Evolutionary conservation across 2,329 filamentous ascomycete genomes (phyloP).

Genomic region (Thielaviopsis populi): DNA sequence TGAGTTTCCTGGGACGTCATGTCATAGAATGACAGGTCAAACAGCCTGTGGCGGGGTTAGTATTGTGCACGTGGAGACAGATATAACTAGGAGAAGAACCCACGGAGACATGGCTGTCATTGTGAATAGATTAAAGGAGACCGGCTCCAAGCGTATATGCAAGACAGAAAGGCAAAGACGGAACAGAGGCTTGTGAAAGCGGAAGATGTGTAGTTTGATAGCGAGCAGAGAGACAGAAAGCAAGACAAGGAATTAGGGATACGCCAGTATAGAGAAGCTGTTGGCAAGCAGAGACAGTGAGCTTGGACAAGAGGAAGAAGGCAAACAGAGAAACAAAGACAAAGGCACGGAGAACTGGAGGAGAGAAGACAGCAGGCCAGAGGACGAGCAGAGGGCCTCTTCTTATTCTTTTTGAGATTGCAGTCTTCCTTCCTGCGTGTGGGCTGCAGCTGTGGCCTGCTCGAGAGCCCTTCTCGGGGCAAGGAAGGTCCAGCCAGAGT

Average conservation of each 20-base stretch:
- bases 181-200: not conserved
- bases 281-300: not conserved
- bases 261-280: not conserved
- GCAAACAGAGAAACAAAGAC: not conserved
- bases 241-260: not conserved
- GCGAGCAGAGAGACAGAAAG: not conserved
- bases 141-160: conserved; percentile 4
- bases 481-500: not conserved
- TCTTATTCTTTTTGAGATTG: conserved; percentile 1
- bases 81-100: conserved; percentile 18
- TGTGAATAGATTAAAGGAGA: conserved; percentile 2
- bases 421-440: not conserved
- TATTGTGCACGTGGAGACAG: not conserved
- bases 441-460: not conserved
- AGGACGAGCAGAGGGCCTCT: not conserved
- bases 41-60: conserved; percentile 25
- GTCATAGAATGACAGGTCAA: conserved; percentile 45
- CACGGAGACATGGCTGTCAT: conserved; percentile 25
- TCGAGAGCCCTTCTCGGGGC: not conserved
- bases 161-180: not conserved
- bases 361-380: not conserved
- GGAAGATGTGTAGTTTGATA: not conserved
- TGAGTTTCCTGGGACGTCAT: conserved; percentile 25
- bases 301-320: not conserved
- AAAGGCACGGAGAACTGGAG: not conserved